Conservation (phyloP, 768 basidiomycete genomes). For the Paxillus rubicundulus region DNA sequence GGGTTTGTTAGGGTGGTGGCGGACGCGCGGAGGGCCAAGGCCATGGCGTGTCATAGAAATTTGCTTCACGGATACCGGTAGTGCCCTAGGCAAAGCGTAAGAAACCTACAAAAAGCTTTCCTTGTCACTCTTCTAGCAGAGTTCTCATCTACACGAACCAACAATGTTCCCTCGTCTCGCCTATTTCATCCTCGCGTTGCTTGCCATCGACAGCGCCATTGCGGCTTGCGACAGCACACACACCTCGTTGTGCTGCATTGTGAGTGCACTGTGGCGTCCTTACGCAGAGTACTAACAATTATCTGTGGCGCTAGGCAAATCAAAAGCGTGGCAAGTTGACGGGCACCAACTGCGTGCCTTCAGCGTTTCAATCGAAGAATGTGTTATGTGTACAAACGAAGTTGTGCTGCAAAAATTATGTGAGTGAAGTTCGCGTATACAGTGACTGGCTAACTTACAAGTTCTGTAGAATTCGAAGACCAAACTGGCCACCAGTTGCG, state of each 20-base stretch:
- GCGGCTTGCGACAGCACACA: background rate
- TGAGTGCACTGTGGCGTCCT: background rate
- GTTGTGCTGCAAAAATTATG: slow-evolving; percentile 1
- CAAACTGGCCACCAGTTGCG: background rate
- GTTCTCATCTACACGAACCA: background rate
- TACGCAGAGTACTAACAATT: background rate
- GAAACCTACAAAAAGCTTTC: background rate
- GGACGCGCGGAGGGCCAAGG: too few relatives aligned
- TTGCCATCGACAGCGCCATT: background rate
- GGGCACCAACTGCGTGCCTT: background rate
- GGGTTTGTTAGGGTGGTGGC: too few relatives aligned
- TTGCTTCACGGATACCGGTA: too few relatives aligned
- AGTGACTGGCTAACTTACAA: background rate
- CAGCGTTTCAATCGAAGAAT: background rate
- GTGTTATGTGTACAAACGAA: background rate
- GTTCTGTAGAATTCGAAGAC: background rate
- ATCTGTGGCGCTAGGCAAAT: background rate
- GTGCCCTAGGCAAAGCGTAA: background rate
- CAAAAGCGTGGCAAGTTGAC: background rate
- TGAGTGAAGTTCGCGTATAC: background rate
- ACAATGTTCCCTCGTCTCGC: slow-evolving; percentile 5
- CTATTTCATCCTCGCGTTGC: background rate
- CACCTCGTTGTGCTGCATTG: slow-evolving; percentile 4
- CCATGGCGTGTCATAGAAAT: too few relatives aligned
- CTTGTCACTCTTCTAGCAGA: background rate